A percentile compares a stretch with the other conserved stretches of the same genome.
These are phyloP conservation scores for Penicillium samsonianum DNA, from an alignment of 495 filamentous ascomycete species.

Conservation along the genomic window DNA sequence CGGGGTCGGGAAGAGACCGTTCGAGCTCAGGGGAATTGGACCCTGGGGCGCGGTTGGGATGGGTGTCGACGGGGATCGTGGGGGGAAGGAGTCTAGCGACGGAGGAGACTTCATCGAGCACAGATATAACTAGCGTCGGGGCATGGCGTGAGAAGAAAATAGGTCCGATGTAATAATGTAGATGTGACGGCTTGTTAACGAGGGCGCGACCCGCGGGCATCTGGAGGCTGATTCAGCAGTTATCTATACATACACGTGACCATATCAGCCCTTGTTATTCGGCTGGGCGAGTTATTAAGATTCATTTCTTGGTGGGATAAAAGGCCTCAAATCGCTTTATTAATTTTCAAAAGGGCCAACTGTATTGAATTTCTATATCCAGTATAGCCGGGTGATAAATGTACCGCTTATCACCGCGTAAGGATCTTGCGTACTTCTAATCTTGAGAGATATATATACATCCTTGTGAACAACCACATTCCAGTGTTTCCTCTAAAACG, in stretches of 20 bases:
- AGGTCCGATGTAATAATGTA: conserved; percentile 4
- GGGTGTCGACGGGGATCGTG: conserved; percentile 48
- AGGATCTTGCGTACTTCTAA: no score
- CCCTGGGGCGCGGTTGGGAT: conserved; percentile 42
- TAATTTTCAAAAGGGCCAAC: no score
- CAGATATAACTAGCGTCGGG: conserved; percentile 27
- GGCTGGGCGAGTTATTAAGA: background rate
- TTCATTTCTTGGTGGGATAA: background rate
- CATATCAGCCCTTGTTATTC: background rate
- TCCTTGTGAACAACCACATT: no score
- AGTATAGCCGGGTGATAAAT: no score
- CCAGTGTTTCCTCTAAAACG: no score
- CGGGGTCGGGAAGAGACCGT: conserved; percentile 54
- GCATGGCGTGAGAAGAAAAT: conserved; percentile 30
- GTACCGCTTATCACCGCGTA: no score
- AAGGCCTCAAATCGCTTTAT: background rate
- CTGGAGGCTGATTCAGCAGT: conserved; percentile 12
- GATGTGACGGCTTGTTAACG: conserved; percentile 6
- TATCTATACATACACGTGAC: background rate
- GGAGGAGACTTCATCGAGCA: conserved; percentile 47
- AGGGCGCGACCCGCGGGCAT: conserved; percentile 21
- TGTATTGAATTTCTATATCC: no score
- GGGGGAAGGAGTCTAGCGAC: conserved; percentile 38
- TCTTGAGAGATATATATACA: no score
- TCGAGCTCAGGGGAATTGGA: conserved; percentile 45